Conservation (phyloP, 768 basidiomycete genomes). For the Hygrocybe punicea region DNA sequence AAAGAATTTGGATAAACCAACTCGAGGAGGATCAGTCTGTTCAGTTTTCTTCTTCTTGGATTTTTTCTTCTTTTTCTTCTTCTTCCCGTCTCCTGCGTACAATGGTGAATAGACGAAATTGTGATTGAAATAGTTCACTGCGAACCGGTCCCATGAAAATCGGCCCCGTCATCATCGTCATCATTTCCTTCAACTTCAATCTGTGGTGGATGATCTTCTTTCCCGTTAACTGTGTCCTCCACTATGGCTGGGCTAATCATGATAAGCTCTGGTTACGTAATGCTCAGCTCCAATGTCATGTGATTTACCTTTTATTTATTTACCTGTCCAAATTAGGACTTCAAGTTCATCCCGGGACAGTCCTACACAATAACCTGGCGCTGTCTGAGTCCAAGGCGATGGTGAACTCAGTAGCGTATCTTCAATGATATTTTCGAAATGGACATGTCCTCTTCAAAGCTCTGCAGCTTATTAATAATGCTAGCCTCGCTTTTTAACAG, state of each 20-base stretch:
- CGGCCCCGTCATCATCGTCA: not conserved
- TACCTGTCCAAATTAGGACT: too few species aligned
- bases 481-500: conserved; percentile 44
- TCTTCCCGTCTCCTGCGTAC: conserved; percentile 21
- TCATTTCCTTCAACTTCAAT: too few species aligned
- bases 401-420: not conserved
- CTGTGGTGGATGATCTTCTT: too few species aligned
- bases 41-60: conserved; percentile 76
- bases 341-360: too few species aligned
- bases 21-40: conserved; percentile 89
- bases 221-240: too few species aligned
- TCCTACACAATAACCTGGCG: not conserved
- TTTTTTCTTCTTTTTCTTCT: conserved; percentile 95
- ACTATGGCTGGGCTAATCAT: too few species aligned
- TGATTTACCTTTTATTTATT: not conserved
- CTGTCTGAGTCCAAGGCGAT: not conserved
- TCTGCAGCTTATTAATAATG: conserved; percentile 47
- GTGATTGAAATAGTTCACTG: not conserved
- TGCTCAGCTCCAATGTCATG: too few species aligned
- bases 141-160: not conserved
- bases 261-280: too few species aligned
- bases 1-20: conserved; percentile 87
- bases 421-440: conserved; percentile 44
- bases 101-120: not conserved
- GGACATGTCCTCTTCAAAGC: conserved; percentile 41